Percentiles rank a stretch among this genome's conserved stretches.
These are phyloP conservation scores for Sclerotinia minor DNA, from an alignment of 2,329 filamentous ascomycete species.

Conservation along the genomic window DNA sequence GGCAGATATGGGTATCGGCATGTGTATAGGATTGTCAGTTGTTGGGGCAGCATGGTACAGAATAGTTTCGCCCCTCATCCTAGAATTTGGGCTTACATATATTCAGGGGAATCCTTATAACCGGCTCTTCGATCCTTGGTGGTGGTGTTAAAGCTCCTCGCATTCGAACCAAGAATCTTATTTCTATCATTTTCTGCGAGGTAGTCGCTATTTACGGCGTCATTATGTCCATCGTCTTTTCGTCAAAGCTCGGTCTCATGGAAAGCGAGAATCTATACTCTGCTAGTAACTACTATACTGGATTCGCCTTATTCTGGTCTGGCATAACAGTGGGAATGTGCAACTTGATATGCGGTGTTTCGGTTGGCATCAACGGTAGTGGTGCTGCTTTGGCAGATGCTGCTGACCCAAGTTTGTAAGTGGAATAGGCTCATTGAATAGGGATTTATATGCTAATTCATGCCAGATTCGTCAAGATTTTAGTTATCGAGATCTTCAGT, in stretches of 20 bases:
- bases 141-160: conserved; percentile 94
- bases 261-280: conserved; percentile 66
- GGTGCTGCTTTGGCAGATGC: conserved; percentile 95
- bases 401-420: conserved; percentile 84
- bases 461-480: conserved; percentile 90
- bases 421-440: conserved; percentile 31
- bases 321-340: conserved; percentile 93
- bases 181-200: conserved; percentile 99
- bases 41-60: conserved; percentile 93
- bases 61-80: conserved; percentile 7
- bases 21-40: conserved; percentile 95
- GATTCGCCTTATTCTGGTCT: conserved; percentile 94
- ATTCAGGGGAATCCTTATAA: conserved; percentile 95
- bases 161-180: conserved; percentile 98
- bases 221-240: conserved; percentile 99
- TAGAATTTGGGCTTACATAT: conserved; percentile 24
- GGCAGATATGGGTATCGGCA: conserved; percentile 84
- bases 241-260: conserved; percentile 75
- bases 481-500: conserved; percentile 99
- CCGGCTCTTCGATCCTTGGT: conserved; percentile 94
- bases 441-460: conserved; percentile 28
- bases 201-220: conserved; percentile 99
- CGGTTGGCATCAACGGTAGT: conserved; percentile 96
- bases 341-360: conserved; percentile 93
- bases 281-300: conserved; percentile 84